A percentile compares a stretch with the other conserved stretches of the same genome.
Evolutionary conservation across 2,329 filamentous ascomycete genomes (phyloP).

Genomic region (Neophaeococcomyces mojaviensis): DNA sequence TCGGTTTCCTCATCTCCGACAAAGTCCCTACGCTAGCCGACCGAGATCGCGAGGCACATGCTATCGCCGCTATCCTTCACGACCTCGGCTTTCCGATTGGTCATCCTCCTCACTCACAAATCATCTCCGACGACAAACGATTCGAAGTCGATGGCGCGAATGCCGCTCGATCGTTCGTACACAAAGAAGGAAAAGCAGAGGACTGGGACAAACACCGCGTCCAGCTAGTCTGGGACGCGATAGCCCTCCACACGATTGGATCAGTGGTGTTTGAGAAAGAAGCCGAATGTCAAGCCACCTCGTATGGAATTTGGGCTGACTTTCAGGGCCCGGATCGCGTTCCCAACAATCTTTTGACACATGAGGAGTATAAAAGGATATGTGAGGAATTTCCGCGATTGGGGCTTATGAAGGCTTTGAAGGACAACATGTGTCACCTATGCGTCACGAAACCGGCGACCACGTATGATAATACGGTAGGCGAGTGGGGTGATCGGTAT

Average conservation of each 20-base stretch:
- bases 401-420: constrained; percentile 29
- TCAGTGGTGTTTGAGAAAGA: constrained; percentile 38
- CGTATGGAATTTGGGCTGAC: constrained; percentile 32
- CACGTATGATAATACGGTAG: constrained; percentile 32
- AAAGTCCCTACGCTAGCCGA: constrained; percentile 23
- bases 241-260: constrained; percentile 32
- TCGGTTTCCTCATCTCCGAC: constrained; percentile 30
- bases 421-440: constrained; percentile 33
- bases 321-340: constrained; percentile 32
- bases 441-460: constrained; percentile 36
- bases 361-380: constrained; percentile 27
- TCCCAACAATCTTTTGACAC: constrained; percentile 21
- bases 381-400: constrained; percentile 29
- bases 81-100: constrained; percentile 31
- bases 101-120: constrained; percentile 20
- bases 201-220: constrained; percentile 35
- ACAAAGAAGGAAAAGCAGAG: constrained; percentile 9
- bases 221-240: constrained; percentile 45
- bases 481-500: constrained; percentile 30
- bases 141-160: constrained; percentile 47
- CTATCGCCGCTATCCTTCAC: constrained; percentile 20
- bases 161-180: constrained; percentile 33
- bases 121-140: constrained; percentile 38
- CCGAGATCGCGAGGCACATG: constrained; percentile 20
- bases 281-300: constrained; percentile 31